Evolutionary conservation across 2,329 filamentous ascomycete genomes (phyloP).

Genomic region (Aureobasidium sp.): DNA sequence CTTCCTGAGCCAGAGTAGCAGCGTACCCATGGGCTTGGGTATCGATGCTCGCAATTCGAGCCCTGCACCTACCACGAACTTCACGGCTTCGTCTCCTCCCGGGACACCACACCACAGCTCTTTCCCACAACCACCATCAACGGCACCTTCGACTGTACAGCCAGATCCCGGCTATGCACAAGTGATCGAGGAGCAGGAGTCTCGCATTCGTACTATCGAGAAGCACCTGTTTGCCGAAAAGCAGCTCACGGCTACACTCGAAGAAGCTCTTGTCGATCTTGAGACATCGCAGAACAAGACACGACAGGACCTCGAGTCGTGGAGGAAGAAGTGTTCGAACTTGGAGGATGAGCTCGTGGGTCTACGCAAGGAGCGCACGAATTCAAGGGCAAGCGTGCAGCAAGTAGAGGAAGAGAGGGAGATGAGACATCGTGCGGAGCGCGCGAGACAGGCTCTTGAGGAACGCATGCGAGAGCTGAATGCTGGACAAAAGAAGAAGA

Average conservation of each 20-base stretch:
- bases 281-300: conserved; percentile 87
- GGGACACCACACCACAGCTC: conserved; percentile 29
- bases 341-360: conserved; percentile 65
- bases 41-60: conserved; percentile 41
- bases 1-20: background rate
- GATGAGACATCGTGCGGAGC: conserved; percentile 83
- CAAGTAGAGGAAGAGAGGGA: conserved; percentile 94
- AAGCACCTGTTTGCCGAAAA: conserved; percentile 95
- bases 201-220: conserved; percentile 89
- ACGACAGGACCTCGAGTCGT: conserved; percentile 80
- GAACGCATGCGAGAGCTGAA: conserved; percentile 72
- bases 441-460: conserved; percentile 79
- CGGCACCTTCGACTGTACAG: conserved; percentile 31
- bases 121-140: conserved; percentile 22
- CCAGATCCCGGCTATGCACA: conserved; percentile 64
- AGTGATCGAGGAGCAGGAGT: conserved; percentile 81
- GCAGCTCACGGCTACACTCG: conserved; percentile 87
- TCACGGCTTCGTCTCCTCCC: conserved; percentile 23
- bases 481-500: conserved; percentile 83
- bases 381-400: conserved; percentile 59
- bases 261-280: conserved; percentile 90
- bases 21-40: conserved; percentile 2
- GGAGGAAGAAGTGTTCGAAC: conserved; percentile 75
- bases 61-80: conserved; percentile 37
- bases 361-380: conserved; percentile 51